Conservation (phyloP, 495 filamentous ascomycete species). For the Penicillium canescens region DNA sequence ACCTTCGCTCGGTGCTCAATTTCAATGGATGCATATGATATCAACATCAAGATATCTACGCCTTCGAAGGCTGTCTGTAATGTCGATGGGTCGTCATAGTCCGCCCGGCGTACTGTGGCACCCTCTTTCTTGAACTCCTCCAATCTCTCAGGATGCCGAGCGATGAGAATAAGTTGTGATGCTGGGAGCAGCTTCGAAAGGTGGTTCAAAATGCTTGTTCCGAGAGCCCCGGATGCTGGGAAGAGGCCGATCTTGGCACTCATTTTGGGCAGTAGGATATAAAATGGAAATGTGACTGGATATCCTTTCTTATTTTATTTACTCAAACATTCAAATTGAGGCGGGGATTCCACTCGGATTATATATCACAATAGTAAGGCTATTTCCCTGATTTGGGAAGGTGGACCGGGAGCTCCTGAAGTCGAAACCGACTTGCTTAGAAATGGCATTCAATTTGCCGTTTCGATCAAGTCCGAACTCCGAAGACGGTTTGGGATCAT, state of each 20-base stretch:
- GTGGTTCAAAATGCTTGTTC: slow-evolving; percentile 46
- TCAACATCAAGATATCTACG: slow-evolving; percentile 36
- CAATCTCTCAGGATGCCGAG: slow-evolving; percentile 44
- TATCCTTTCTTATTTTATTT: no score
- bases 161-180: slow-evolving; percentile 43
- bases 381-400: no score
- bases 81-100: slow-evolving; percentile 35
- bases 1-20: slow-evolving; percentile 36
- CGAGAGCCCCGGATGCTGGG: slow-evolving; percentile 52
- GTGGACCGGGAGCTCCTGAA: no score
- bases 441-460: slow-evolving; percentile 10
- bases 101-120: slow-evolving; percentile 33
- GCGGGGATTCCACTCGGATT: no score
- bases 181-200: slow-evolving; percentile 39
- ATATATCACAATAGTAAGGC: no score
- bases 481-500: no score
- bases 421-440: slow-evolving; percentile 5
- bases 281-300: no score
- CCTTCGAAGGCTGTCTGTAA: slow-evolving; percentile 38
- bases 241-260: slow-evolving; percentile 47
- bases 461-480: background rate
- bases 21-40: slow-evolving; percentile 46
- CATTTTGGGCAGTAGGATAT: slow-evolving; percentile 7
- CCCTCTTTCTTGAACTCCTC: slow-evolving; percentile 21
- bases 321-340: no score